Percentiles rank a stretch among this genome's conserved stretches.
These are phyloP conservation scores for Diaporthe amygdali DNA, from an alignment of 2,329 filamentous ascomycete genomes.

Conservation along the genomic window DNA sequence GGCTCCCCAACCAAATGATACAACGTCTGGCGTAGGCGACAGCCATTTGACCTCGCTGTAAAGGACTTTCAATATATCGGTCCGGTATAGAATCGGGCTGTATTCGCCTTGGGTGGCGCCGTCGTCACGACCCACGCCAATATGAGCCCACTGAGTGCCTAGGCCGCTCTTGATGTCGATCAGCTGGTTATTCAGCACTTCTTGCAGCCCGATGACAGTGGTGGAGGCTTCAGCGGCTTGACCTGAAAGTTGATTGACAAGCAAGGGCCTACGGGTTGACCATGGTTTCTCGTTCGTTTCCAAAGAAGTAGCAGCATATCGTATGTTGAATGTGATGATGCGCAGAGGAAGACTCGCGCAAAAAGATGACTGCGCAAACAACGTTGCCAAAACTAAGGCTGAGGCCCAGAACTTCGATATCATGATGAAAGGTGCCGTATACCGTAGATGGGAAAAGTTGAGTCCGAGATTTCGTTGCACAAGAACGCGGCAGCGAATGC, in stretches of 20 bases:
- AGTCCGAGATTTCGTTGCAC: background rate
- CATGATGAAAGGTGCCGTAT: background rate
- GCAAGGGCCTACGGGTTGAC: constrained; percentile 30
- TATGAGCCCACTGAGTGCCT: constrained; percentile 53
- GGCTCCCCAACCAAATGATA: constrained; percentile 64
- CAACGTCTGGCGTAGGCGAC: constrained; percentile 60
- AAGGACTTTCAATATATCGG: constrained; percentile 54
- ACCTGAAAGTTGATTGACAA: background rate
- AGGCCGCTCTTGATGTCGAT: constrained; percentile 49
- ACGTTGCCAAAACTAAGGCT: background rate
- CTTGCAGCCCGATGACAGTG: constrained; percentile 58
- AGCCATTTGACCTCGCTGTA: constrained; percentile 66
- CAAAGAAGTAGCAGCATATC: constrained; percentile 47
- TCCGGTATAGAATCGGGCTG: constrained; percentile 69
- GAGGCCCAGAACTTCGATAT: background rate
- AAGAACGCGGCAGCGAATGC: no score
- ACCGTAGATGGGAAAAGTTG: no score
- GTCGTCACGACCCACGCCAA: constrained; percentile 64
- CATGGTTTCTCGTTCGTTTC: constrained; percentile 48
- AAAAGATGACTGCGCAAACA: background rate
- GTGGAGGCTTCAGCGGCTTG: constrained; percentile 35
- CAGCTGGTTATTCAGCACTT: constrained; percentile 56
- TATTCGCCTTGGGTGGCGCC: constrained; percentile 69
- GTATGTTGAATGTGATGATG: constrained; percentile 53
- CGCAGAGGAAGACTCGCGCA: constrained; percentile 35